Evolutionary conservation across 331 rosid genomes (phyloP).

Genomic region (Cydonia oblonga): DNA sequence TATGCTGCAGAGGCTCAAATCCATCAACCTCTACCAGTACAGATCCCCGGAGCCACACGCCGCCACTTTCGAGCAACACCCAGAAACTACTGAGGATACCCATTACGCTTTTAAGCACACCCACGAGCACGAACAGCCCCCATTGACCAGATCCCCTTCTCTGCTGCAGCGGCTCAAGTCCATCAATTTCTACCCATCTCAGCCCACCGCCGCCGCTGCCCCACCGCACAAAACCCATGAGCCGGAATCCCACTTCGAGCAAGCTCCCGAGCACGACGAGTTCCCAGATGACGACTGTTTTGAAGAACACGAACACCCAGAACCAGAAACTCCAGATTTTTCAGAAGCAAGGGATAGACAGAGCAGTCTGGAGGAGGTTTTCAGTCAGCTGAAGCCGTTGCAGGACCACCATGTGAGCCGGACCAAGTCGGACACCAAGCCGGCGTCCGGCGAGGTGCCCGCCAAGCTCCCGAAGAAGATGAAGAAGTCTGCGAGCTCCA

Average conservation of each 20-base stretch:
- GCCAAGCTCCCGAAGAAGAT: conserved; percentile 51
- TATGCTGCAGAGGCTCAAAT: conserved; percentile 52
- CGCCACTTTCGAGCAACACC: neutral
- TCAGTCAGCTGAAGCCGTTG: conserved; percentile 22
- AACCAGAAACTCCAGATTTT: conserved; percentile 2
- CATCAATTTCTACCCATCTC: conserved; percentile 28
- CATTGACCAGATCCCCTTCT: conserved; percentile 61
- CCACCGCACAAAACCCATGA: neutral
- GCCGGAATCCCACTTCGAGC: neutral
- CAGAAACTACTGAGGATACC: conserved; percentile 2
- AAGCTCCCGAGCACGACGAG: neutral
- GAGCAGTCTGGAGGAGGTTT: conserved; percentile 47
- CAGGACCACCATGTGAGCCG: conserved; percentile 33
- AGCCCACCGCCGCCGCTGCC: neutral
- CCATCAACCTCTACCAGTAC: conserved; percentile 42
- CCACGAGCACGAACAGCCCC: conserved; percentile 14
- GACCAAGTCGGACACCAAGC: conserved; percentile 52
- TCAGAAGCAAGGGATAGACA: neutral
- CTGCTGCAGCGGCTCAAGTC: conserved; percentile 58
- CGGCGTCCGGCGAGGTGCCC: conserved; percentile 49
- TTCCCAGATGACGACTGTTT: conserved; percentile 9
- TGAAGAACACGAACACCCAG: conserved; percentile 4
- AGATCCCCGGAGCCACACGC: conserved; percentile 40
- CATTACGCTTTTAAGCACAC: neutral
- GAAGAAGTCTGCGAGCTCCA: conserved; percentile 73